Evolutionary conservation across 768 basidiomycete species (phyloP).

Genomic region (Lactifluus rugatus): DNA sequence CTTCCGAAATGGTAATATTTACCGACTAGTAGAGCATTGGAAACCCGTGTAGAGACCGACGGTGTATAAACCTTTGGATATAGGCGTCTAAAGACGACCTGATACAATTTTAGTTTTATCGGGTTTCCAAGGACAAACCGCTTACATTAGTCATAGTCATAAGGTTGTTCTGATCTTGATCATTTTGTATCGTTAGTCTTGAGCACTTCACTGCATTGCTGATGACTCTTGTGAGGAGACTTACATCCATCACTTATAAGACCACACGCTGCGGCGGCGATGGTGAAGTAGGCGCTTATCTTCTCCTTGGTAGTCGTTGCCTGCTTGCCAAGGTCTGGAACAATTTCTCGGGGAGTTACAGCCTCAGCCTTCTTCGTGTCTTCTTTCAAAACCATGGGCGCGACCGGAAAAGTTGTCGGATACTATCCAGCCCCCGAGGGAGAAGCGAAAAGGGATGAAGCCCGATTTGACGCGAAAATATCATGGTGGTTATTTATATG

Average conservation of each 20-base stretch:
- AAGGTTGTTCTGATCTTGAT: constrained; percentile 54
- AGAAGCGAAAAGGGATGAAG: background rate
- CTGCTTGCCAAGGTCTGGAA: constrained; percentile 8
- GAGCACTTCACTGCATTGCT: background rate
- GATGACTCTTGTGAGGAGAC: constrained; percentile 8
- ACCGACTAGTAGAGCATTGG: constrained; percentile 64
- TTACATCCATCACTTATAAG: constrained; percentile 55
- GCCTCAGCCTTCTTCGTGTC: background rate
- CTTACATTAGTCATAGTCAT: constrained; percentile 61
- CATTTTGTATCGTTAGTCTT: background rate
- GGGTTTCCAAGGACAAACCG: background rate
- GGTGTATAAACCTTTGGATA: constrained; percentile 57
- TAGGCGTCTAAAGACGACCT: constrained; percentile 57
- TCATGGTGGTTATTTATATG: constrained; percentile 4
- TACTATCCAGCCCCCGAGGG: background rate
- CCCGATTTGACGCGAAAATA: background rate
- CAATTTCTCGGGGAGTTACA: background rate
- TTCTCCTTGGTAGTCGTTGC: constrained; percentile 25
- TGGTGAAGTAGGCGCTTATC: constrained; percentile 53
- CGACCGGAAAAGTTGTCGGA: background rate
- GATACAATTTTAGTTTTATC: constrained; percentile 13
- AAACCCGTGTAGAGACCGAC: constrained; percentile 53
- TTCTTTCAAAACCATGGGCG: background rate
- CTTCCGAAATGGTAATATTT: constrained; percentile 21
- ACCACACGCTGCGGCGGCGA: constrained; percentile 54